Conservation (phyloP, 2,329 filamentous ascomycete genomes). For the Pseudocercospora cruenta region DNA sequence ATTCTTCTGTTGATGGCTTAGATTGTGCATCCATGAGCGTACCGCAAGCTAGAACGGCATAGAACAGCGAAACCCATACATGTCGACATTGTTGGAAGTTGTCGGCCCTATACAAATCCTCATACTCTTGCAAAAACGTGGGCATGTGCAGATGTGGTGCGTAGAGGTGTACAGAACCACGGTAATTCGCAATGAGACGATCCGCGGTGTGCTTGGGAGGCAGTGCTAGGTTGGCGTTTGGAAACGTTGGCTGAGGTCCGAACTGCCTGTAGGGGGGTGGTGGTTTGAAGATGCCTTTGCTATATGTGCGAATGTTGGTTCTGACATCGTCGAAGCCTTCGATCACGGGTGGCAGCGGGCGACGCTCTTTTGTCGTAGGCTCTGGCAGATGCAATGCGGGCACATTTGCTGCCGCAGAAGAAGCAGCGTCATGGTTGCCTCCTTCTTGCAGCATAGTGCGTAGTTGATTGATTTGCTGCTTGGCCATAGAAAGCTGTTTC, state of each 20-base stretch:
- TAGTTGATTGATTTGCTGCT: constrained; percentile 76
- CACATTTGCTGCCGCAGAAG: constrained; percentile 25
- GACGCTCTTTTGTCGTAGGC: constrained; percentile 55
- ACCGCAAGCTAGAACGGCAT: constrained; percentile 80
- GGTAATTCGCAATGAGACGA: constrained; percentile 74
- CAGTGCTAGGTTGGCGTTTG: constrained; percentile 56
- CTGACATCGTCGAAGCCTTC: constrained; percentile 74
- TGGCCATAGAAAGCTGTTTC: constrained; percentile 80
- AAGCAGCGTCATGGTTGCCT: constrained; percentile 50
- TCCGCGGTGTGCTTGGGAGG: constrained; percentile 73
- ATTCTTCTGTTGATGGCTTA: constrained; percentile 55
- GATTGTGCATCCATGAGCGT: constrained; percentile 69
- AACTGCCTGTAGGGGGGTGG: constrained; percentile 69
- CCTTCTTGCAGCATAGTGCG: constrained; percentile 64
- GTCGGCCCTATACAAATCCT: constrained; percentile 71
- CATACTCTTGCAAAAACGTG: constrained; percentile 74
- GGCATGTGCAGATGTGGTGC: constrained; percentile 90
- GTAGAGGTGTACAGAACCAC: constrained; percentile 74
- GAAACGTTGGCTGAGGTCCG: constrained; percentile 47
- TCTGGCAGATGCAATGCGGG: constrained; percentile 41
- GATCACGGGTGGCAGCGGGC: constrained; percentile 62
- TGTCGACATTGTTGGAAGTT: constrained; percentile 64
- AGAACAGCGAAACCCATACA: constrained; percentile 79
- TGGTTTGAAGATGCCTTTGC: constrained; percentile 77
- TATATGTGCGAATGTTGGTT: constrained; percentile 71